phyloP scores from a whole-genome alignment of 805 yeast species.

The Komagataella phaffii region DNA sequence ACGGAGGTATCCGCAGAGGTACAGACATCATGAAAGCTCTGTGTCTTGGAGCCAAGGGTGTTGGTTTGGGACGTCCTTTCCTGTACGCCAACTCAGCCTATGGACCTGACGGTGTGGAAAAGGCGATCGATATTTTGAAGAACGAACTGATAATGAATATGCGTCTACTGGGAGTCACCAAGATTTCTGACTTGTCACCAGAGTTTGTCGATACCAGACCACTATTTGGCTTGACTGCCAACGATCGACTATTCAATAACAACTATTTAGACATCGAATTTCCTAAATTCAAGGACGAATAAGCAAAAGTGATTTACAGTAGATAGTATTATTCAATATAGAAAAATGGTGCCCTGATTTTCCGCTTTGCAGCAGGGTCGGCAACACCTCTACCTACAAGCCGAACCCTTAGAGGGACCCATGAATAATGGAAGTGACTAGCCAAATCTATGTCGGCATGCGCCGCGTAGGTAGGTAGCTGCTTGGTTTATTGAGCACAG shows the following conservation, averaged over 20 bases:
- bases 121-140: conserved; percentile 45
- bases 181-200: conserved; percentile 44
- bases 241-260: conserved; percentile 16
- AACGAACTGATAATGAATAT: conserved; percentile 66
- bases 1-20: conserved; percentile 62
- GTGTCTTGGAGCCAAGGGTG: conserved; percentile 59
- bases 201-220: conserved; percentile 41
- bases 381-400: too few species aligned
- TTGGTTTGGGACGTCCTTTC: conserved; percentile 59
- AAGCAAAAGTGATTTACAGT: not conserved
- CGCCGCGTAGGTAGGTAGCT: too few species aligned
- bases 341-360: too few species aligned
- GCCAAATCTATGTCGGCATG: too few species aligned
- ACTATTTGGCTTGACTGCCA: conserved; percentile 18
- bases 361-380: too few species aligned
- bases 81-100: conserved; percentile 49
- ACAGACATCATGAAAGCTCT: conserved; percentile 54
- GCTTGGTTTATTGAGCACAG: too few species aligned
- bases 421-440: too few species aligned
- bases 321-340: too few species aligned
- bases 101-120: conserved; percentile 52
- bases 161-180: conserved; percentile 66
- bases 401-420: too few species aligned
- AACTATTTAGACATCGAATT: conserved; percentile 16
- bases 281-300: conserved; percentile 16